Conservation (phyloP, 73 alveolate species). For the Effrenium voratum region DNA sequence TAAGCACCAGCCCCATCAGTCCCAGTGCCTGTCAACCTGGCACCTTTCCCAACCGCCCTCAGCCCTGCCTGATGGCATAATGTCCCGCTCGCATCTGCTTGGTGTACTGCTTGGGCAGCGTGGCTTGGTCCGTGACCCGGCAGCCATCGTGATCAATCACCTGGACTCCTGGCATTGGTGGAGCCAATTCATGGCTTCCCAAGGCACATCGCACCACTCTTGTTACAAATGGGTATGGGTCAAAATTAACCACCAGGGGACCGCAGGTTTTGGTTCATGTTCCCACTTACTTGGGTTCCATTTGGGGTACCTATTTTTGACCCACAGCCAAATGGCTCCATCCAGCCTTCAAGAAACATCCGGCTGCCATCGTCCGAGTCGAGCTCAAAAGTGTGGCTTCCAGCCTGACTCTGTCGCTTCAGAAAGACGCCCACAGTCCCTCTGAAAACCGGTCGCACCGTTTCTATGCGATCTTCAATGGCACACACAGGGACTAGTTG, state of each 20-base stretch:
- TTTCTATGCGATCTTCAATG: too few species aligned
- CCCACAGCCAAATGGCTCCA: neutral
- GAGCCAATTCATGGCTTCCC: neutral
- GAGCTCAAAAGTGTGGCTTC: conserved; percentile 31
- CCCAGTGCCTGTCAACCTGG: neutral
- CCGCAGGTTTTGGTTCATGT: too few species aligned
- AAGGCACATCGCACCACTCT: neutral
- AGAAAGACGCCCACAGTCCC: too few species aligned
- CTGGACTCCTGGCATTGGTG: neutral
- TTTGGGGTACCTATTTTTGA: too few species aligned
- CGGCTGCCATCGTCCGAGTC: conserved; percentile 49
- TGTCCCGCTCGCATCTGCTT: conserved; percentile 32
- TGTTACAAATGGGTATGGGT: too few species aligned
- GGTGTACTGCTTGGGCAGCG: conserved; percentile 31
- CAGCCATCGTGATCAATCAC: conserved; percentile 36
- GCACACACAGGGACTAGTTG: too few species aligned
- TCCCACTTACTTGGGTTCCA: too few species aligned
- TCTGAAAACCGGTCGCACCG: too few species aligned
- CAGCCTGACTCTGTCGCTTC: neutral
- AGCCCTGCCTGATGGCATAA: neutral
- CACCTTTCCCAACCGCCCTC: neutral
- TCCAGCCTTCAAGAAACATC: conserved; percentile 19
- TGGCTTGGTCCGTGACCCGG: conserved; percentile 11
- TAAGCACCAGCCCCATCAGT: too few species aligned
- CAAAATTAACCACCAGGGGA: too few species aligned